Base-by-base conservation (phyloP, 306 rosid genomes). In the Fragaria nilgerrensis region DNA sequence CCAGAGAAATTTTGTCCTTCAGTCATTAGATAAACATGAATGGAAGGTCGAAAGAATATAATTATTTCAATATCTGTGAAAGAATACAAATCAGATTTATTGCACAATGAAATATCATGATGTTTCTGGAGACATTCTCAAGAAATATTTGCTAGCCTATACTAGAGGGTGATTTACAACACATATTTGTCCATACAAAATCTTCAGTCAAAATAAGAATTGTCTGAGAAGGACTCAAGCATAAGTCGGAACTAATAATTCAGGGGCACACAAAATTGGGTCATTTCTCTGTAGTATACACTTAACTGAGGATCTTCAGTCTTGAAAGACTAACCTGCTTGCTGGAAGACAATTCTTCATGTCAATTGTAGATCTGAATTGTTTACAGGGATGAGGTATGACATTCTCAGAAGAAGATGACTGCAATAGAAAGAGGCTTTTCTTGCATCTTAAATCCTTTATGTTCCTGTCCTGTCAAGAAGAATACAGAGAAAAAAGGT, bases 341-440 rank as follows among this genome's bases (percentile, higher is more conserved):
- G 78, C n/a, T 56, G 77, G 55, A 73, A 41, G 53, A 55, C 68
- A 73, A 73, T 43, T 74, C 70, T 74, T 27, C 69, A 44, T 27
- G 69, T 59, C 29, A 2, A 43, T 3, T 19, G 45, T 59, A 43
- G 78, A 74, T 61, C 32, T 2, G 29, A 61, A 74, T 74, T 61
- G 78, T 44, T 43, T 2, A 27, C 14, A 1, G 50, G 53, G 23
- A 58, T 9, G 5, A 37, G 56, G 27, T 3, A 72, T 5, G 53
- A 20, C 44, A 55, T n/a, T 32, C 36, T 32, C 15, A 10, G 12
- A 32, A 32, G 22, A 32, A 59, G 11, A n/a, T 36, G 37, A 8
- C 14, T 55, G 43, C 77, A 74, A 22, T 20, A 9, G 9, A 22
- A 43, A 7, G 15, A 2, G 36, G 22, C n/a, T 37, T 37, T 53